Evolutionary conservation across 345 rosid species (phyloP).

Genomic region (Pugionium dolabratum): DNA sequence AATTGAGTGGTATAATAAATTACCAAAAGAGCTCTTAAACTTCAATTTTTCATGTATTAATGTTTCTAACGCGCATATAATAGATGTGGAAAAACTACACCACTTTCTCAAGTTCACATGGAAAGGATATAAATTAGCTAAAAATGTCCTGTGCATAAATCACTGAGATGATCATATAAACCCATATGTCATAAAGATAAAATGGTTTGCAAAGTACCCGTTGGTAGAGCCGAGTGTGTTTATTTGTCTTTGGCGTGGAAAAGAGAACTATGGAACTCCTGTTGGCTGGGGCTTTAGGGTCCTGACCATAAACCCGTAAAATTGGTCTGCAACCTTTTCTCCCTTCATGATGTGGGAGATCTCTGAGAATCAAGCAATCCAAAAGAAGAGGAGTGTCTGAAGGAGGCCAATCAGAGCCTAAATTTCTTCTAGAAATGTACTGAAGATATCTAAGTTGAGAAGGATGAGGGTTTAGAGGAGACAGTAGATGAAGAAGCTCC

Average conservation of each 20-base stretch:
- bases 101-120: conserved; percentile 1
- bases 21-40: conserved; percentile 3
- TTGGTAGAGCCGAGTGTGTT: conserved; percentile 58
- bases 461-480: conserved; percentile 87
- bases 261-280: conserved; percentile 86
- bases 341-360: conserved; percentile 74
- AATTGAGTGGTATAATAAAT: background rate
- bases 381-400: conserved; percentile 82
- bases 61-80: background rate
- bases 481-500: conserved; percentile 80
- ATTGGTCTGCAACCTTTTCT: conserved; percentile 85
- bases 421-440: conserved; percentile 89
- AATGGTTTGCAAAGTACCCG: conserved; percentile 54
- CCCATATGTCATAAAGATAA: conserved; percentile 18
- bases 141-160: background rate
- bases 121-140: conserved; percentile 13
- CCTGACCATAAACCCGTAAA: conserved; percentile 86
- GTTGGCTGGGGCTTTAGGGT: conserved; percentile 65
- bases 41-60: background rate
- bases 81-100: conserved; percentile 12
- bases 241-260: conserved; percentile 65
- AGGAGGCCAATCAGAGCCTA: conserved; percentile 96
- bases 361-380: conserved; percentile 82
- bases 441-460: conserved; percentile 96
- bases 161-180: conserved; percentile 16